A percentile compares a stretch with the other conserved stretches of the same genome.
Conservation (phyloP, 352 stramenopile genomes). For the Phytopythium montanum region DNA sequence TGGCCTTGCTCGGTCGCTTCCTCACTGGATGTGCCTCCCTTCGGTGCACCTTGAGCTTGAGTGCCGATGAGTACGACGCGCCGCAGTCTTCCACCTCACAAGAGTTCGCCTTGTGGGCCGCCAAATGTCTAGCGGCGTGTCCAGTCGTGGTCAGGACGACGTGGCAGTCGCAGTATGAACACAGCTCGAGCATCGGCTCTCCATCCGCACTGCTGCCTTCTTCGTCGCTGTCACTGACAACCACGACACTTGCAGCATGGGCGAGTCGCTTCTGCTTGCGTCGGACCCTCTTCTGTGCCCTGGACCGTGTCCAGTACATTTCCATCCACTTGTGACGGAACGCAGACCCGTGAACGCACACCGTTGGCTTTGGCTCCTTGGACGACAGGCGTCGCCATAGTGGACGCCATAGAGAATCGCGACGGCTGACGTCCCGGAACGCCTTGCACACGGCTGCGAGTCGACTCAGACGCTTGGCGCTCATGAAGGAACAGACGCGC, state of each 20-base stretch:
- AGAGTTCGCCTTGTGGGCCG: constrained; percentile 22
- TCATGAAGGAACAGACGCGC: constrained; percentile 66
- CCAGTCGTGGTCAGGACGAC: constrained; percentile 20
- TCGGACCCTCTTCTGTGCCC: constrained; percentile 21
- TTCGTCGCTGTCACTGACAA: not conserved
- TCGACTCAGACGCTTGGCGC: constrained; percentile 58
- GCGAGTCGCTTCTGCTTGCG: constrained; percentile 13
- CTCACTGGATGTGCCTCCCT: constrained; percentile 10
- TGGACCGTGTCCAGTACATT: constrained; percentile 24
- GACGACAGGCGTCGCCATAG: constrained; percentile 30
- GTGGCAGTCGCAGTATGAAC: constrained; percentile 33
- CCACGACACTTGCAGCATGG: not conserved
- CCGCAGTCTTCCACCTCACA: constrained; percentile 23
- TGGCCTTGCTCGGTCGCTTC: not conserved
- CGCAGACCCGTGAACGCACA: constrained; percentile 21
- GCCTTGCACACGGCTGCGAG: constrained; percentile 47
- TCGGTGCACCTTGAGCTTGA: constrained; percentile 29
- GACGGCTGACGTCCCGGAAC: constrained; percentile 35
- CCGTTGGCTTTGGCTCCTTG: constrained; percentile 9
- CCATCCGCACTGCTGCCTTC: not conserved
- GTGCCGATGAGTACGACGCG: constrained; percentile 22
- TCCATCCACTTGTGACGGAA: constrained; percentile 35
- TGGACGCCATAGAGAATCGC: constrained; percentile 30
- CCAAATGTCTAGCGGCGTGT: constrained; percentile 20
- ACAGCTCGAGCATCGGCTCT: constrained; percentile 15